Conservation (phyloP, 768 basidiomycete species). For the Russula earlei region DNA sequence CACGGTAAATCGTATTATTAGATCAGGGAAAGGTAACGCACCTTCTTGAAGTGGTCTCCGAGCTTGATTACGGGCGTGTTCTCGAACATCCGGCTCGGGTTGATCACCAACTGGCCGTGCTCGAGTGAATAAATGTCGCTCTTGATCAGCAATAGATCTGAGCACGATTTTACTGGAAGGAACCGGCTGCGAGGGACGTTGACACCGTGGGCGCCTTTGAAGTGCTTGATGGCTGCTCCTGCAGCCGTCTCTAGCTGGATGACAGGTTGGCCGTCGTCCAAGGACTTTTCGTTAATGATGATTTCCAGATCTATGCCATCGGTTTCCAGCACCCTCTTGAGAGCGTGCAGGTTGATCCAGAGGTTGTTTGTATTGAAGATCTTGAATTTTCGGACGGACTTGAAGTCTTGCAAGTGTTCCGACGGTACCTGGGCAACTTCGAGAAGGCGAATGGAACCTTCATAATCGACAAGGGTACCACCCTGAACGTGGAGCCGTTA, state of each 20-base stretch:
- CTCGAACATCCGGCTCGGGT: constrained; percentile 46
- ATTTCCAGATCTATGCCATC: constrained; percentile 69
- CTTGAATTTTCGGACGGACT: constrained; percentile 70
- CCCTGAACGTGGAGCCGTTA: constrained; percentile 26
- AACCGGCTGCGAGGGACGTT: constrained; percentile 68
- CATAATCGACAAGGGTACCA: constrained; percentile 61
- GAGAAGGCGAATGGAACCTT: constrained; percentile 57
- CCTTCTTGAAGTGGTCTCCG: constrained; percentile 71
- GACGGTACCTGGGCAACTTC: constrained; percentile 69
- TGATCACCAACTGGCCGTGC: constrained; percentile 61
- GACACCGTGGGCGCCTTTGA: constrained; percentile 55
- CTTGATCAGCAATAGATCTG: constrained; percentile 57
- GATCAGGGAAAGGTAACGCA: constrained; percentile 19
- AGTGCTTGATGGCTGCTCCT: constrained; percentile 69
- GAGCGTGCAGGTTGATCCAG: constrained; percentile 47
- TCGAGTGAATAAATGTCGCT: constrained; percentile 60
- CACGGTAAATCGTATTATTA: not conserved
- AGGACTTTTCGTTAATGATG: constrained; percentile 65
- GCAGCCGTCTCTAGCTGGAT: constrained; percentile 74
- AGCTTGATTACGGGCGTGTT: constrained; percentile 69
- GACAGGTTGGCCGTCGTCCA: constrained; percentile 60
- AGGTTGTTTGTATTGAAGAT: constrained; percentile 70
- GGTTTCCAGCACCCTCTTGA: constrained; percentile 66
- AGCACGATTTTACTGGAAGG: constrained; percentile 57
- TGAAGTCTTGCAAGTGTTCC: constrained; percentile 69